These are phyloP conservation scores for Actinomortierella ambigua DNA, from an alignment of 371 early-diverging fungal species.

Conservation along the genomic window DNA sequence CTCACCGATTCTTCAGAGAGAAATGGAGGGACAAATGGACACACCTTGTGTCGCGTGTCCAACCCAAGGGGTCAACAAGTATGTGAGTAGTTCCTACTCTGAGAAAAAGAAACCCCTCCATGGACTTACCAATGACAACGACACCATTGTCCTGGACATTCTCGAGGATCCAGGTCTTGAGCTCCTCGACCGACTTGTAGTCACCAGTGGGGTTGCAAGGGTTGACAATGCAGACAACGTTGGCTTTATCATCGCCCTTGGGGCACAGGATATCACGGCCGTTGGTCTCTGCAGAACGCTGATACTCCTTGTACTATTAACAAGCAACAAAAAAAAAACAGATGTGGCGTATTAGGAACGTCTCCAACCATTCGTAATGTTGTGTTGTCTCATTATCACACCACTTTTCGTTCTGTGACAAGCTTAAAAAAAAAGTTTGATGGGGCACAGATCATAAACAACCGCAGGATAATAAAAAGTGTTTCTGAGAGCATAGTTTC, in stretches of 20 bases:
- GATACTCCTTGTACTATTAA: slow-evolving; percentile 83
- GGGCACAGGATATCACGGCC: slow-evolving; percentile 66
- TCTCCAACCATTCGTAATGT: too few species aligned
- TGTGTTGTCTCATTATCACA: too few species aligned
- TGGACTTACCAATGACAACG: slow-evolving; percentile 69
- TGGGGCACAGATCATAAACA: slow-evolving; percentile 33
- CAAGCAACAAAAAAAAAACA: slow-evolving; percentile 1
- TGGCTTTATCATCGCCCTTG: slow-evolving; percentile 55
- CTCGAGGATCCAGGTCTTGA: slow-evolving; percentile 70
- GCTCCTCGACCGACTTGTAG: slow-evolving; percentile 67
- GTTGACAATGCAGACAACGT: slow-evolving; percentile 79
- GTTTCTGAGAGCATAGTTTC: background rate
- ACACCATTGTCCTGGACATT: slow-evolving; percentile 72
- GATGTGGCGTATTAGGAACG: background rate
- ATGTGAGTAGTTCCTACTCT: too few species aligned
- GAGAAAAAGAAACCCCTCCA: background rate
- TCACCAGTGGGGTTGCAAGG: slow-evolving; percentile 91
- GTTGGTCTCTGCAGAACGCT: slow-evolving; percentile 79
- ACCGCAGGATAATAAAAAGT: background rate
- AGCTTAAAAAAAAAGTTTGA: background rate
- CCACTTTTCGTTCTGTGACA: background rate
- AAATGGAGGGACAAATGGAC: too few species aligned
- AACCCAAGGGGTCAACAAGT: too few species aligned
- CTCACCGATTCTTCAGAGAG: too few species aligned
- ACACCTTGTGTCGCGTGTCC: too few species aligned